A percentile compares a stretch with the other conserved stretches of the same genome.
Conservation (phyloP, 2,329 filamentous ascomycete species). For the Neonectria hederae region DNA sequence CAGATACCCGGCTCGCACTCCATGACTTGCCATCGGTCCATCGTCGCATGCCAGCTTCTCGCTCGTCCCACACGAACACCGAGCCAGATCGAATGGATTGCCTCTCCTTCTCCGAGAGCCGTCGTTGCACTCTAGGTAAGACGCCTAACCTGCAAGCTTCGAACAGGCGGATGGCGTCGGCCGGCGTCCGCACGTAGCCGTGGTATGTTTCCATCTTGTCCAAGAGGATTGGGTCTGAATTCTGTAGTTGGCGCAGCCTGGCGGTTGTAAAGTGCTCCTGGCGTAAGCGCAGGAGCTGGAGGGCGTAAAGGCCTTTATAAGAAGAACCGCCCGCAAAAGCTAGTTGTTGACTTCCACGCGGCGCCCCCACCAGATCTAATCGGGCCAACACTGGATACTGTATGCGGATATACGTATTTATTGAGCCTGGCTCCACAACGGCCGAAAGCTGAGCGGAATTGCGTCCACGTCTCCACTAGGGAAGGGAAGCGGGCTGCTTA, state of each 20-base stretch:
- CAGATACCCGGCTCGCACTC: constrained; percentile 96
- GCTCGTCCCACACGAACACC: constrained; percentile 99
- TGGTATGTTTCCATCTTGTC: constrained; percentile 92
- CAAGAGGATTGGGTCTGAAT: constrained; percentile 29
- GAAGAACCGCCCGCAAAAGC: constrained; percentile 34
- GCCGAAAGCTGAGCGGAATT: constrained; percentile 42
- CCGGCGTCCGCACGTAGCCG: constrained; percentile 93
- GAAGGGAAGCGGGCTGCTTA: constrained; percentile 28
- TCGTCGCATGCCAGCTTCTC: constrained; percentile 96
- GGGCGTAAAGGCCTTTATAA: constrained; percentile 27
- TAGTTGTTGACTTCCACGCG: constrained; percentile 39
- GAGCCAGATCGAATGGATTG: constrained; percentile 96
- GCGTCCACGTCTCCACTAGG: constrained; percentile 37
- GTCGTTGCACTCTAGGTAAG: constrained; percentile 88
- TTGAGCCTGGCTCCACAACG: constrained; percentile 39
- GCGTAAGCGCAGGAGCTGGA: constrained; percentile 27
- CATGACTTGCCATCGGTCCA: constrained; percentile 99
- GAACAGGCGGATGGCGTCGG: constrained; percentile 97
- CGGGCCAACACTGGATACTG: constrained; percentile 36
- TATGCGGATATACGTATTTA: constrained; percentile 34
- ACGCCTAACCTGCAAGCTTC: constrained; percentile 93
- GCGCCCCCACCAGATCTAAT: constrained; percentile 44
- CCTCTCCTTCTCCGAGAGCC: constrained; percentile 95
- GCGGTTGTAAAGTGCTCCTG: constrained; percentile 24
- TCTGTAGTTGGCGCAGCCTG: constrained; percentile 34